Base-by-base conservation (phyloP, 108 stramenopile genomes). In the Cyclotella kingstonii region DNA sequence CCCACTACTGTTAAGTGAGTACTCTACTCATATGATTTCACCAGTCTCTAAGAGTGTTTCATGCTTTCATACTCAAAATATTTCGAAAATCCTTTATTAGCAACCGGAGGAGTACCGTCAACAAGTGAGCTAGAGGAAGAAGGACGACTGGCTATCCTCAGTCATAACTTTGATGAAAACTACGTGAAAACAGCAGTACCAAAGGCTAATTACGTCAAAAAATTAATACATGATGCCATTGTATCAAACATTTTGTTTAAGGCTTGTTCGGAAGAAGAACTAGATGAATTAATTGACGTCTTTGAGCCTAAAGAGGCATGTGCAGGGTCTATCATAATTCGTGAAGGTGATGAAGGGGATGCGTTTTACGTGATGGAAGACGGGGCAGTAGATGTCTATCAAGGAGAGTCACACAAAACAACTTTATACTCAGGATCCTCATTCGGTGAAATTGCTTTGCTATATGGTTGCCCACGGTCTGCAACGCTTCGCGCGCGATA, bases 361-460 rank as follows among this genome's bases (percentile, higher is more conserved):
- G 62, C 73, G 23, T 87, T 87, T 54, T 87, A 78, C 63, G 83
- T 83, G 0, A 63, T 87, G 49, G 80, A 87, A 52, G 29, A 38
- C 15, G 86, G 86, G 25, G 67, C 46, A 0, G 51, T 84, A 28
- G 83, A 82, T 42, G 77, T 87, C 15, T 75, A 60, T 29, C 74
- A 76, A 33, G 53, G 38, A 10, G 60, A 70, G 39, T 31, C 15
- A 29, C 39, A 76, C 55, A 63, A 60, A 50, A 45, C 34, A 30
- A 68, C 57, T 18, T 7, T 73, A 33, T 46, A 59, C 36, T 40
- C 57, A 28, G 78, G 77, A 7, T 43, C 61, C 30, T 73, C 79
- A 31, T 91, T 93, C 52, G 91, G 91, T 30, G 91, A 93, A 82
- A 82, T 93, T 26, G 85, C 90, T 15, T 63, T 93, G 17, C 54